phyloP scores from a whole-genome alignment of 345 rosid species.

The Corchorus olitorius region DNA sequence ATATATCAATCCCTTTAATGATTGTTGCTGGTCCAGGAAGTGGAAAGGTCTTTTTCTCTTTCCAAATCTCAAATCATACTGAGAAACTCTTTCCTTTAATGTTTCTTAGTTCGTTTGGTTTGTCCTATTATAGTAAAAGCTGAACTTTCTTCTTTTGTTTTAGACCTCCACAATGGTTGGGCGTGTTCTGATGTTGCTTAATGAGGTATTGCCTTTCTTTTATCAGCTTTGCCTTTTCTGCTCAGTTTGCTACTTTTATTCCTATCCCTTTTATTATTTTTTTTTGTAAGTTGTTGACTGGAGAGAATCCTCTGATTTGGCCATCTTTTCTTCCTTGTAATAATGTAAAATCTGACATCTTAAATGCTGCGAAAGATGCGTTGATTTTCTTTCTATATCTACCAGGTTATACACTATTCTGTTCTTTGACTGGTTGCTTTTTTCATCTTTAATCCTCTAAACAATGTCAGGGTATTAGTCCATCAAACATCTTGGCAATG shows the following conservation, averaged over 20 bases:
- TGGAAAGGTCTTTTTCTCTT: slow-evolving; percentile 68
- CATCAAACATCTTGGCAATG: slow-evolving; percentile 94
- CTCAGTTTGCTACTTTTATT: background rate
- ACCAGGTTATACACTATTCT: slow-evolving; percentile 15
- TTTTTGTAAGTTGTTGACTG: background rate
- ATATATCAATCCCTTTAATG: slow-evolving; percentile 78
- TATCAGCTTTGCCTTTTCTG: background rate
- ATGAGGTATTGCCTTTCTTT: slow-evolving; percentile 53
- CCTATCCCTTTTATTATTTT: background rate
- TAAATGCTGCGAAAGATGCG: background rate
- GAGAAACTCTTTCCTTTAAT: background rate
- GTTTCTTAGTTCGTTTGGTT: slow-evolving; percentile 2
- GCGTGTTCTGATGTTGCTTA: slow-evolving; percentile 73
- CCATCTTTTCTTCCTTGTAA: background rate
- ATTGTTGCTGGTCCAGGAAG: slow-evolving; percentile 98
- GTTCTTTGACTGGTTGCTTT: background rate
- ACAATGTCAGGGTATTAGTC: slow-evolving; percentile 63
- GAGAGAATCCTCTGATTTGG: background rate
- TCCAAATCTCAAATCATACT: background rate
- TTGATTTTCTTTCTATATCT: background rate
- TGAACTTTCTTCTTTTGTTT: slow-evolving; percentile 28
- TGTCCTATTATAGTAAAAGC: slow-evolving; percentile 13
- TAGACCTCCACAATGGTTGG: slow-evolving; percentile 99
- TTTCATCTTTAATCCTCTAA: slow-evolving; percentile 9
- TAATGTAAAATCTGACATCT: background rate